Evolutionary conservation across 1,284 basidiomycete genomes (phyloP), one percentile per base, ranked within the genome.

Genomic region (Naganishia cerealis): DNA sequence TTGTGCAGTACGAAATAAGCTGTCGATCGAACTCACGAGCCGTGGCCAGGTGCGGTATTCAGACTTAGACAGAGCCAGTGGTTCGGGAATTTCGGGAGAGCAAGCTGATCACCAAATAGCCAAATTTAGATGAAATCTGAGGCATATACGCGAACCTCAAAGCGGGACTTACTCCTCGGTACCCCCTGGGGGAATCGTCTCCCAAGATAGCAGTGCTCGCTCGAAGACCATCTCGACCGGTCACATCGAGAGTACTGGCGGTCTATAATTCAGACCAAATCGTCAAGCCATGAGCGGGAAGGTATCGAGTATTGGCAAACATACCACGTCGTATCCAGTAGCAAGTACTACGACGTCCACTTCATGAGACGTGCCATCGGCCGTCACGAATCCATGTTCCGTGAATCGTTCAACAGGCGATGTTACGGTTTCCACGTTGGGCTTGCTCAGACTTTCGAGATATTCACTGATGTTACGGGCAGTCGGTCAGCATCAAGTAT

Each of bases 11-110:
- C 33, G 55, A 50, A 12, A 38, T 46, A 54, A 63, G 6, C 29
- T 33, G 29, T 33, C 29, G 6, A 38, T 21, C 26, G 8, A 10
- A 69, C 73, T 54, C 40, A 71, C 71, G 67, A 68, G 42, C 59
- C 68, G 57, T 74, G 73, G 36, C 70, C 72, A 5, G 75, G 59
- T 9, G 71, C 71, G 21, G 69, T 71, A 70, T 77, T 77, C 69
- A 73, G 71, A 24, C 75, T 75, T 13, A 76, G 72, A 43, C 74
- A 61, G 8, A 69, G 63, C 67, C 71, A 75, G 43, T 68, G 66
- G 69, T 77, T 77, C 13, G 75, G 76, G 40, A 70, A 73, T 2
- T 71, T 70, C 9, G 73, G 72, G 15, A 62, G 33, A 15, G 59
- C 59, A 38, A 62, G 46, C 59, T 62, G 16, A 52, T 24, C 21